Conservation (phyloP, 228 moss, liverwort and hornwort species). For the Sphagnum fallax region DNA sequence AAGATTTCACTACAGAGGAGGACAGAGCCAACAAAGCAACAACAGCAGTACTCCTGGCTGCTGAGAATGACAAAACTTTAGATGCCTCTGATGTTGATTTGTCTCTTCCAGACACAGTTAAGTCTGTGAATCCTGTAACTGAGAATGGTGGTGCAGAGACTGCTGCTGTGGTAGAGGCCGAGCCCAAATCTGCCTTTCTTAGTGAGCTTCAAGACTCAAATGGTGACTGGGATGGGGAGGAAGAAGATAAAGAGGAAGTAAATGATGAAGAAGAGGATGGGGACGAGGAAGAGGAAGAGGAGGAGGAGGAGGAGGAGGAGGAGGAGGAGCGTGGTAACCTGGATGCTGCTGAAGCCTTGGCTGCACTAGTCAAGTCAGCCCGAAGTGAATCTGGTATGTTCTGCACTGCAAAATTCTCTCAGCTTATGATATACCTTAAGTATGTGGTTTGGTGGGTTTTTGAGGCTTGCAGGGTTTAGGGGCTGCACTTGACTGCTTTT, state of each 20-base stretch:
- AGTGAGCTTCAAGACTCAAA: constrained; percentile 34
- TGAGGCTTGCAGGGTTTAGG: neutral
- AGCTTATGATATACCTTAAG: no score
- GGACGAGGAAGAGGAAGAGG: constrained; percentile 42
- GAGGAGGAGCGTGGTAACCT: constrained; percentile 4
- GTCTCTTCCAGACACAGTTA: constrained; percentile 18
- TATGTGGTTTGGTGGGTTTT: no score
- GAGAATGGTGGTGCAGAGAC: constrained; percentile 11
- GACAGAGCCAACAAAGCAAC: constrained; percentile 9
- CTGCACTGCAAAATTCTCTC: no score
- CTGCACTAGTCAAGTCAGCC: constrained; percentile 49
- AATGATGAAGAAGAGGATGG: constrained; percentile 46
- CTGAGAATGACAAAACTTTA: constrained; percentile 25
- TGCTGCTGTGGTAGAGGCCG: constrained; percentile 12
- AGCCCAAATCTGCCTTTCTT: constrained; percentile 29
- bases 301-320: constrained; percentile 14
- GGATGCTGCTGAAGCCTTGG: constrained; percentile 42
- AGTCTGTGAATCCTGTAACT: constrained; percentile 15
- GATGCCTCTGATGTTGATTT: constrained; percentile 28
- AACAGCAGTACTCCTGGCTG: constrained; percentile 22
- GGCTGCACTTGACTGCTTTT: neutral
- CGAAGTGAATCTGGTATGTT: constrained; percentile 37
- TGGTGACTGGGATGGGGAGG: constrained; percentile 38
- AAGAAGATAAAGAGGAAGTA: constrained; percentile 40
- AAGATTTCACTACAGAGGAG: constrained; percentile 19